Evolutionary conservation across 768 basidiomycete species (phyloP).

Genomic region (Pulveroboletus frians): DNA sequence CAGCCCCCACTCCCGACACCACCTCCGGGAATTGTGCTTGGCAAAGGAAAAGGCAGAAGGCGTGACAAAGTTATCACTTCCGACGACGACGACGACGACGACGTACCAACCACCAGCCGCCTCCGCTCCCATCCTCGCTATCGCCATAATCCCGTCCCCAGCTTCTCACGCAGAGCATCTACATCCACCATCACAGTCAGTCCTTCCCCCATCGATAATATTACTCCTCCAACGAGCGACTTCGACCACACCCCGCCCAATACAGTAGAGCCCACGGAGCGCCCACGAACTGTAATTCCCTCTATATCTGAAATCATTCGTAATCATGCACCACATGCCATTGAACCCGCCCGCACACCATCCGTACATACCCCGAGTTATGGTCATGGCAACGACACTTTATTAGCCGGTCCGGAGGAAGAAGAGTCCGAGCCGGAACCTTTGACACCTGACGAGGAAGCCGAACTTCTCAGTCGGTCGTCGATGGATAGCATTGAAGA

Average conservation of each 20-base stretch:
- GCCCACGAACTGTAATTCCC: constrained; percentile 53
- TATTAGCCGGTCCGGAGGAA: constrained; percentile 43
- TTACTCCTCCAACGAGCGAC: constrained; percentile 7
- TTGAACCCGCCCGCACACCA: constrained; percentile 44
- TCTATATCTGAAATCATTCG: constrained; percentile 89
- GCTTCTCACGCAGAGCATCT: constrained; percentile 24
- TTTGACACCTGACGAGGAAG: constrained; percentile 50
- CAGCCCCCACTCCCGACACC: constrained; percentile 82
- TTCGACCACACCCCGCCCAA: constrained; percentile 3
- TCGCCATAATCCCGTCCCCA: constrained; percentile 16
- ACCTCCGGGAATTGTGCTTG: constrained; percentile 73
- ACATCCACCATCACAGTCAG: constrained; percentile 30
- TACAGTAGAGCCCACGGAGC: constrained; percentile 23
- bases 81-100: constrained; percentile 47
- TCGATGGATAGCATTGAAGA: constrained; percentile 85
- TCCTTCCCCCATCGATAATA: constrained; percentile 16
- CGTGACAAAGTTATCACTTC: constrained; percentile 36
- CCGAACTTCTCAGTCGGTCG: constrained; percentile 68
- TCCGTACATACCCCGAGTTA: constrained; percentile 26
- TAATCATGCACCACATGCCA: constrained; percentile 60
- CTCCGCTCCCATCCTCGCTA: constrained; percentile 17
- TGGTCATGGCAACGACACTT: constrained; percentile 43
- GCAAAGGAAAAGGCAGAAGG: constrained; percentile 36
- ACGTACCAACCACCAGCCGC: constrained; percentile 13
- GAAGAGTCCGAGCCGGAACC: constrained; percentile 48